Base-by-base conservation (phyloP, 345 rosid genomes). In the Pistacia integerrima region DNA sequence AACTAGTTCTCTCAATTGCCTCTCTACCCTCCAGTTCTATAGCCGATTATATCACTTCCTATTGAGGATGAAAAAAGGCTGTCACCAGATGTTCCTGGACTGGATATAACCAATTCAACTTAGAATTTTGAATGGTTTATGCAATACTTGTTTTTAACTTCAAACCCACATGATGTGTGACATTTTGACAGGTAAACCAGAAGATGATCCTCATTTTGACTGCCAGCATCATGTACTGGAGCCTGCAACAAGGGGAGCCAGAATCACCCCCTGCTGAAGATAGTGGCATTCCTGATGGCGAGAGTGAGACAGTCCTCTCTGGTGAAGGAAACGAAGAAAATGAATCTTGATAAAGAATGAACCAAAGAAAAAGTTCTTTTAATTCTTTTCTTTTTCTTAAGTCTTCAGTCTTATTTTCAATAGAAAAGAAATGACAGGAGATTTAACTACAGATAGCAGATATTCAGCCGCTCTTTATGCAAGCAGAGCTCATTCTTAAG, bases 151-250 rank as follows among this genome's bases (percentile, higher is more conserved):
- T 22, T 44, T 35, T 4, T 49, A 54, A 56, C 70, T 14, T 54
- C 57, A 51, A 67, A 70, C 18, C 59, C 44, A 10, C 7, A 30
- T 63, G 36, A 0, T 4, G 46, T 52, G 55, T 44, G 5, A 54
- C 28, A 56, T 38, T 35, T 56, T 77, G 79, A 73, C 90, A 95
- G 98, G 98, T 92, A 69, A 96, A 93, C 90, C 97, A 85, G 87
- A 96, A 96, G 89, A 96, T 96, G 98, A 91, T 93, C 78, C 98
- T 96, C 49, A 91, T 84, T 49, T 81, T 93, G 85, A 81, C 97
- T 0, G 98, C 99, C 25, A 92, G 97, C 81, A 93, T 96, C 75
- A 93, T 93, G 99, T 93, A 87, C 78, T 93, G 97, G 99, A 92
- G 98, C 86, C 86, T 96, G 60, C 96, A 89, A 78, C 86, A 80